phyloP scores from a whole-genome alignment of 1,139 yeast genomes.

The Suhomyces bribrorum region DNA sequence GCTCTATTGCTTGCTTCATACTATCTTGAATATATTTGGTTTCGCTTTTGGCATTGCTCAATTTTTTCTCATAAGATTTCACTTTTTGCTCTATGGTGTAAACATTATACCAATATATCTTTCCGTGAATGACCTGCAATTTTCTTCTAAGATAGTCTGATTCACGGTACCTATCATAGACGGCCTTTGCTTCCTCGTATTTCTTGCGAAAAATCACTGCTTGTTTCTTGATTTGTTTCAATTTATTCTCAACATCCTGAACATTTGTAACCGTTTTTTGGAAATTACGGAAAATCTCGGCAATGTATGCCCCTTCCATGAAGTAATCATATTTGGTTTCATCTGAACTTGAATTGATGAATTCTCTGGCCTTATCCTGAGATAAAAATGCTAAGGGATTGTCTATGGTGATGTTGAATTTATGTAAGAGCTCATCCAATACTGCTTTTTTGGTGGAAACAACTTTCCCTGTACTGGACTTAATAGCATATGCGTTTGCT shows the following conservation, averaged over 20 bases:
- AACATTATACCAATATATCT: slow-evolving; percentile 64
- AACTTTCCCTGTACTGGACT: slow-evolving; percentile 50
- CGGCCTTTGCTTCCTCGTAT: slow-evolving; percentile 37
- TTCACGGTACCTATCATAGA: slow-evolving; percentile 42
- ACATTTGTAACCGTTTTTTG: slow-evolving; percentile 42
- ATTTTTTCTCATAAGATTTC: slow-evolving; percentile 17
- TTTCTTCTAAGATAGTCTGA: slow-evolving; percentile 45
- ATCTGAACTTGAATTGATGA: slow-evolving; percentile 74
- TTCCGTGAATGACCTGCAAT: slow-evolving; percentile 54
- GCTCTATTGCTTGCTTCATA: slow-evolving; percentile 18
- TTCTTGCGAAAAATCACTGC: slow-evolving; percentile 29
- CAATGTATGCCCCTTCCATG: slow-evolving; percentile 76
- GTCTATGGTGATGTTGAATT: slow-evolving; percentile 76
- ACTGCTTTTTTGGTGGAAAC: slow-evolving; percentile 64
- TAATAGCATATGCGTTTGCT: slow-evolving; percentile 51
- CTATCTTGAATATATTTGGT: slow-evolving; percentile 23
- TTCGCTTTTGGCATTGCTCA: slow-evolving; percentile 17
- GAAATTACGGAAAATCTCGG: slow-evolving; percentile 58
- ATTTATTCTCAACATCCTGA: slow-evolving; percentile 39
- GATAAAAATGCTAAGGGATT: slow-evolving; percentile 93
- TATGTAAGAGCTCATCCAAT: slow-evolving; percentile 66
- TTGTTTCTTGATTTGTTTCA: slow-evolving; percentile 33
- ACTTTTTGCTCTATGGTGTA: slow-evolving; percentile 36
- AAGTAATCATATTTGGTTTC: slow-evolving; percentile 70
- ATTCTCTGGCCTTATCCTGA: slow-evolving; percentile 92